Evolutionary conservation across 345 rosid genomes (phyloP).

Genomic region (Salix caprea): DNA sequence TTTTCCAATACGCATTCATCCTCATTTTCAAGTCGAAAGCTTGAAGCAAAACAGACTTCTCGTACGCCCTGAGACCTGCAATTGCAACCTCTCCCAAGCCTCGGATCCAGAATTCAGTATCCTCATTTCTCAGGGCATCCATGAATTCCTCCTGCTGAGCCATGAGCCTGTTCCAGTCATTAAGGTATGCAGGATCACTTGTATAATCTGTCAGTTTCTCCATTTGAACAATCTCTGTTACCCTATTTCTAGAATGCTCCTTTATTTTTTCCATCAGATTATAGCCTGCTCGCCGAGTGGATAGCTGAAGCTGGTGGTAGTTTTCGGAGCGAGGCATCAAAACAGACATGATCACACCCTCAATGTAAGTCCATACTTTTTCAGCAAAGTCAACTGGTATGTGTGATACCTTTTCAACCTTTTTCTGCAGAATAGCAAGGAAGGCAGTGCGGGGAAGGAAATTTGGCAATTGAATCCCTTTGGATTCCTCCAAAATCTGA

Average conservation of each 20-base stretch:
- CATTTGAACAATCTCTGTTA: constrained; percentile 29
- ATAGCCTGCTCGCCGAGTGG: constrained; percentile 21
- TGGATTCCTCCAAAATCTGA: constrained; percentile 26
- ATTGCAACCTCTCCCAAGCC: constrained; percentile 16
- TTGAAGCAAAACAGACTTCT: constrained; percentile 1
- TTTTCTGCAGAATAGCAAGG: too few species aligned
- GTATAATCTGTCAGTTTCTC: constrained; percentile 40
- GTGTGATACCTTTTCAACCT: too few species aligned
- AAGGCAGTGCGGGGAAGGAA: constrained; percentile 26
- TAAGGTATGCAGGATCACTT: constrained; percentile 27
- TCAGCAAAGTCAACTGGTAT: too few species aligned
- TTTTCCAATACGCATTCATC: constrained; percentile 28
- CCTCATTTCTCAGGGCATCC: not conserved
- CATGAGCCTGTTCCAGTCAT: constrained; percentile 24
- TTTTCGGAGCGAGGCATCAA: constrained; percentile 13
- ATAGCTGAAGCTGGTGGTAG: constrained; percentile 22
- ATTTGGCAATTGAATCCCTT: constrained; percentile 34
- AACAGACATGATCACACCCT: constrained; percentile 12
- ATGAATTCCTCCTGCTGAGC: constrained; percentile 2
- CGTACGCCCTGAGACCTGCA: not conserved
- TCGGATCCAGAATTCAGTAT: not conserved
- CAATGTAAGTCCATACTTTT: too few species aligned
- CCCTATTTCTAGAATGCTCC: constrained; percentile 26
- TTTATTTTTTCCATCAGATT: constrained; percentile 23
- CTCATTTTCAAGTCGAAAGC: too few species aligned